These are phyloP conservation scores for Camelina neglecta DNA, from an alignment of 345 rosid genomes.

Conservation along the genomic window DNA sequence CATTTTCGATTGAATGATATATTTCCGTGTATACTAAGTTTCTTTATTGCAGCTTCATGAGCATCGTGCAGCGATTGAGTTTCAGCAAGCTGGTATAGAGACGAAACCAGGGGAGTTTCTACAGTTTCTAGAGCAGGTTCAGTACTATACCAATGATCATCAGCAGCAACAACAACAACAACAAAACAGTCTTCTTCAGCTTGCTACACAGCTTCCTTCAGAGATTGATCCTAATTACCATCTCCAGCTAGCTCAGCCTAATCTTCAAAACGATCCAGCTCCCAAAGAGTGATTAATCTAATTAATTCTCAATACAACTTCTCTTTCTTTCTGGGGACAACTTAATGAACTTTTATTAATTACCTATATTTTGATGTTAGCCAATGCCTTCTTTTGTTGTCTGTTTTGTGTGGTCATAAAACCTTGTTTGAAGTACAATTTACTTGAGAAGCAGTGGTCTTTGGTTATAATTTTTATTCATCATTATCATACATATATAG, in stretches of 20 bases:
- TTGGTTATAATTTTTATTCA: slow-evolving; percentile 3
- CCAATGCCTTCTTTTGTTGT: slow-evolving; percentile 17
- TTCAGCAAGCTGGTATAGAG: slow-evolving; percentile 59
- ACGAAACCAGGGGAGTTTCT: slow-evolving; percentile 59
- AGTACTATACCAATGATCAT: slow-evolving; percentile 54
- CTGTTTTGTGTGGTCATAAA: neutral
- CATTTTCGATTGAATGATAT: neutral
- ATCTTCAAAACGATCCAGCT: slow-evolving; percentile 43
- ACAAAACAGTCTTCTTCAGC: slow-evolving; percentile 78
- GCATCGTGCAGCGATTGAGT: slow-evolving; percentile 55
- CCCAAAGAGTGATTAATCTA: slow-evolving; percentile 19
- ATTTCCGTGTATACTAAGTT: too few relatives aligned
- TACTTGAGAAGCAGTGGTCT: slow-evolving; percentile 5
- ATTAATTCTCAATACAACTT: neutral
- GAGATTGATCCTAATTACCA: slow-evolving; percentile 56
- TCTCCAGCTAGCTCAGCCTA: slow-evolving; percentile 84
- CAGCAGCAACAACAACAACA: slow-evolving; percentile 23
- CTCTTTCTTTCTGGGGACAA: slow-evolving; percentile 1
- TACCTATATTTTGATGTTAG: slow-evolving; percentile 19
- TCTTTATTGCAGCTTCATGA: slow-evolving; percentile 55
- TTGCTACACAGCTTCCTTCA: slow-evolving; percentile 47
- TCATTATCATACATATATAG: neutral
- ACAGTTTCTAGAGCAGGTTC: slow-evolving; percentile 63
- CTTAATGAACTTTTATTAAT: neutral
- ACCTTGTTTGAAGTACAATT: slow-evolving; percentile 16